Base-by-base conservation (phyloP, 768 basidiomycete species). In the Rhodotorula sphaerocarpa region DNA sequence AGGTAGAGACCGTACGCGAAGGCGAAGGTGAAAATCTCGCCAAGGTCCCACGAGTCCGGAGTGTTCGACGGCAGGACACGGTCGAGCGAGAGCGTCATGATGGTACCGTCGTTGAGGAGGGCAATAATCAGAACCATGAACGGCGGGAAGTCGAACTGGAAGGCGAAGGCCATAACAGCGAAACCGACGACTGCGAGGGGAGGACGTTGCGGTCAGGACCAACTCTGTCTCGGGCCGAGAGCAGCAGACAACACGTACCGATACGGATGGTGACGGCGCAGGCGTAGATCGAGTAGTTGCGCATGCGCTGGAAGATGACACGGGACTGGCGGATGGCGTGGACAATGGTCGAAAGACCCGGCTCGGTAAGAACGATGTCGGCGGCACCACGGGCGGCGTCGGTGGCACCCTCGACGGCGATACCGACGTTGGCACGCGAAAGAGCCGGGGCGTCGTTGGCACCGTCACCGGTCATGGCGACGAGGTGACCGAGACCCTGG, bases 41-140 rank as follows among this genome's bases (percentile, higher is more conserved):
- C 82, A 72, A 96, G 77, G 75, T 97, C 90, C 93, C 93, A 97
- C 71, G 85, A 84, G 76, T 97, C 92, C 5, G 93, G 93, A 20
- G 86, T 86, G 77, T 80, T 84, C 42, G 89, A 91, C 27, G 93
- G 93, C 70, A 97, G 77, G 59, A 96, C 93, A 74, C 93, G 88
- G 76, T 97, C 93, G 63, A 72, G 65, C 9, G 87, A 89, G 61
- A 96, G 81, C 11, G 93, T 97, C 91, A 97, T 95, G 82, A 97
- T 96, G 66, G 93, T 96, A 75, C 93, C 93, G 75, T 97, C 93
- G 77, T 97, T 97, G 71, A 95, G 79, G 42, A 96, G 82, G 61
- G 93, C 93, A 70, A 97, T 91, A 76, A 96, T 89, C 76, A 97
- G 86, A 70, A 97, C 84, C 93, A 96, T 97, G 84, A 97, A 97